Conservation (phyloP, 2,329 filamentous ascomycete genomes). For the Fusarium palustre region DNA sequence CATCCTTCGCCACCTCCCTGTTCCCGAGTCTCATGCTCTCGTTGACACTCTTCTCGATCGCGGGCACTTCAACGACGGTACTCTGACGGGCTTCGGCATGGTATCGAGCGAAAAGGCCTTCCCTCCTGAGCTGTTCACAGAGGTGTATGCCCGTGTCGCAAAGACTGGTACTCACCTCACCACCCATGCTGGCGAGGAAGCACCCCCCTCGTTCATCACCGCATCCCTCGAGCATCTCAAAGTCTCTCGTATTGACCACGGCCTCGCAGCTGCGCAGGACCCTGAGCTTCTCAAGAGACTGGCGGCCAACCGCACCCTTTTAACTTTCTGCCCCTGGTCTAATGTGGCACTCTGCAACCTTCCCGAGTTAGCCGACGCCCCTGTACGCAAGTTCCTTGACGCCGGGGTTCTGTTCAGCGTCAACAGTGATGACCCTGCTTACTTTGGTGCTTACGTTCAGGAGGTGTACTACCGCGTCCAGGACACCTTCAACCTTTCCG, state of each 20-base stretch:
- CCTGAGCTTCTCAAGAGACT: conserved; percentile 68
- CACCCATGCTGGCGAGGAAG: conserved; percentile 82
- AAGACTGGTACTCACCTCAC: conserved; percentile 70
- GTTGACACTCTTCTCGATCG: conserved; percentile 48
- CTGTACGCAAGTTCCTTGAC: conserved; percentile 72
- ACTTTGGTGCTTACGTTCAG: conserved; percentile 80
- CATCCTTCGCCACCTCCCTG: conserved; percentile 76
- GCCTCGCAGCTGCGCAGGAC: conserved; percentile 73
- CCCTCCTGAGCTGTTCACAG: conserved; percentile 69
- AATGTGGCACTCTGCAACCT: conserved; percentile 65
- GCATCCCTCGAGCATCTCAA: conserved; percentile 71
- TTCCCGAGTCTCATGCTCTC: conserved; percentile 63
- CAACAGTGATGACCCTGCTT: conserved; percentile 80
- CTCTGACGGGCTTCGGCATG: conserved; percentile 73
- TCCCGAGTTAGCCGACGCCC: conserved; percentile 53
- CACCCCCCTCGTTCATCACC: conserved; percentile 73
- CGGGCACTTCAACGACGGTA: conserved; percentile 63
- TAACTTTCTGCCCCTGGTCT: conserved; percentile 79
- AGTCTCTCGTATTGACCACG: conserved; percentile 79
- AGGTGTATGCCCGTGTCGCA: conserved; percentile 64
- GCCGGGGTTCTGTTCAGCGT: conserved; percentile 75
- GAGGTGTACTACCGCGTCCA: conserved; percentile 81
- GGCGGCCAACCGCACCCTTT: conserved; percentile 66
- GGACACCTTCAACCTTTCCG: conserved; percentile 72
- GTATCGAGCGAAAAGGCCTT: conserved; percentile 72